Evolutionary conservation across 2,329 filamentous ascomycete species (phyloP).

Genomic region (Sarocladium strictum): DNA sequence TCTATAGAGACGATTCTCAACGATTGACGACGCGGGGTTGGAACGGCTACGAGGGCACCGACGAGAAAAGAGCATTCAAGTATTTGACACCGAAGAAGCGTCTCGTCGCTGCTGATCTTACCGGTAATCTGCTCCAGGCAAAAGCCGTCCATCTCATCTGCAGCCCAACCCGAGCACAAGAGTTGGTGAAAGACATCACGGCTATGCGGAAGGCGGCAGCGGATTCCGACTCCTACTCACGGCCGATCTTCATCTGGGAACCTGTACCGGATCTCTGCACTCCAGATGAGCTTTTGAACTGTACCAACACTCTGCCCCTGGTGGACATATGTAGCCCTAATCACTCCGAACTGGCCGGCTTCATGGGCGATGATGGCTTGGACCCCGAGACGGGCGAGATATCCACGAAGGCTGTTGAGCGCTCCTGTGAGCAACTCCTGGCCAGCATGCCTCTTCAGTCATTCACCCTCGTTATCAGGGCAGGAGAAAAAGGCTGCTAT

Average conservation of each 20-base stretch:
- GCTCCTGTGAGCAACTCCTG: conserved; percentile 56
- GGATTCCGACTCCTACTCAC: conserved; percentile 30
- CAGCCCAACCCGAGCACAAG: conserved; percentile 68
- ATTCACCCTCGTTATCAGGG: conserved; percentile 63
- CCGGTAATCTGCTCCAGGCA: conserved; percentile 58
- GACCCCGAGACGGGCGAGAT: conserved; percentile 50
- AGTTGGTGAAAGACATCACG: conserved; percentile 67
- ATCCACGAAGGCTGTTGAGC: conserved; percentile 46
- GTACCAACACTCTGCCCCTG: conserved; percentile 55
- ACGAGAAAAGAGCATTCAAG: conserved; percentile 69
- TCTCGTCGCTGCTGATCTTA: conserved; percentile 67
- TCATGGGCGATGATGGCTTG: conserved; percentile 60
- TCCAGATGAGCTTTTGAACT: conserved; percentile 59
- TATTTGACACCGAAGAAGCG: conserved; percentile 85
- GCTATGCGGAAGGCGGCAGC: conserved; percentile 40
- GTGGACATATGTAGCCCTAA: conserved; percentile 71
- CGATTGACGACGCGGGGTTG: conserved; percentile 82
- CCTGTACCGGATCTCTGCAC: conserved; percentile 86
- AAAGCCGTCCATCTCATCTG: conserved; percentile 86
- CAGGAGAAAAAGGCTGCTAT: conserved; percentile 67
- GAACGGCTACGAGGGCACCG: conserved; percentile 77
- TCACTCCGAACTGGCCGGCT: conserved; percentile 77
- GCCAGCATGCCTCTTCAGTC: conserved; percentile 59
- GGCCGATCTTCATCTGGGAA: conserved; percentile 86
- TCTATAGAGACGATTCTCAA: conserved; percentile 59